Evolutionary conservation across 1,284 basidiomycete genomes (phyloP).

Genomic region (Leccinum angustisporum): DNA sequence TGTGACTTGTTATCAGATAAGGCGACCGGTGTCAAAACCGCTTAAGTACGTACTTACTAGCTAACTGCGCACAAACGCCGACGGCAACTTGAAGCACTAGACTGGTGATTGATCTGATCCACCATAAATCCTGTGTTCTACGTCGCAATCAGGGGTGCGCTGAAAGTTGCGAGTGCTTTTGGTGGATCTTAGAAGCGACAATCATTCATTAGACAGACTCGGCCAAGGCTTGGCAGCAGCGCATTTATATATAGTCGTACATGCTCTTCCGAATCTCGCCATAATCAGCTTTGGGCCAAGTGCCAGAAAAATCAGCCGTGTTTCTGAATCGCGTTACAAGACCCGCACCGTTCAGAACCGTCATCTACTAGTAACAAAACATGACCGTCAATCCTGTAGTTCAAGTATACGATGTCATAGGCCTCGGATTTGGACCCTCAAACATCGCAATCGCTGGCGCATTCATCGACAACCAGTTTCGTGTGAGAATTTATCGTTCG

Average conservation of each 20-base stretch:
- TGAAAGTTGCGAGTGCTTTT: not conserved
- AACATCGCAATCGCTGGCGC: conserved; percentile 58
- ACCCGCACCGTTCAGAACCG: not conserved
- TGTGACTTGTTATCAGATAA: conserved; percentile 14
- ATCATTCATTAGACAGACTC: not conserved
- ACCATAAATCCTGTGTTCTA: not conserved
- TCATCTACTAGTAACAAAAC: not conserved
- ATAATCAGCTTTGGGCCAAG: not conserved
- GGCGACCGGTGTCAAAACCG: not conserved
- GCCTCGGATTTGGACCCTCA: conserved; percentile 61
- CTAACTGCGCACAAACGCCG: not conserved
- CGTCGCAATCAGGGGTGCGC: not conserved
- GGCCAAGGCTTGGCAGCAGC: not conserved
- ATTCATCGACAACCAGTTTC: conserved; percentile 41
- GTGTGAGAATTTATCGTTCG: conserved; percentile 7
- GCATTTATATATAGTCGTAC: not conserved
- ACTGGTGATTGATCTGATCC: not conserved
- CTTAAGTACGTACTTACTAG: not conserved
- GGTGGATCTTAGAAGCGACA: not conserved
- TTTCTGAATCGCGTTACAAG: not conserved
- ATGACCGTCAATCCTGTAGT: conserved; percentile 4
- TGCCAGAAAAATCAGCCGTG: not conserved
- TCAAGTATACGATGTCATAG: conserved; percentile 48
- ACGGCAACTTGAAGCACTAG: not conserved
- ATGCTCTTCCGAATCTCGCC: not conserved